These are phyloP conservation scores for Mucor ambiguus DNA, from an alignment of 371 early-diverging fungal genomes.

Conservation along the genomic window DNA sequence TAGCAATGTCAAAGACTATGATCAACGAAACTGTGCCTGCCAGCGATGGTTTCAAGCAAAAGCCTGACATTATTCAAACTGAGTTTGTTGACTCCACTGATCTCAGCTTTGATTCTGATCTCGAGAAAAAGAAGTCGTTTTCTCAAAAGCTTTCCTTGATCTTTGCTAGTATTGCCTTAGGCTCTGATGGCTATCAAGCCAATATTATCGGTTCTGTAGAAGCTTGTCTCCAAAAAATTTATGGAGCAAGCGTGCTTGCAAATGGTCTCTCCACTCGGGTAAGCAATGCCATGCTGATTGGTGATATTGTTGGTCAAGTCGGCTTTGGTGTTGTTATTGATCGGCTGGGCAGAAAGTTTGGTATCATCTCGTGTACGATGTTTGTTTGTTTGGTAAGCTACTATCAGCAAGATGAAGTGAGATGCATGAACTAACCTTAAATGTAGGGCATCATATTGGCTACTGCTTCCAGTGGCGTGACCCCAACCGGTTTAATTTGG, in stretches of 20 bases:
- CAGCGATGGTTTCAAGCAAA: background rate
- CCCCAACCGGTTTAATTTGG: constrained; percentile 53
- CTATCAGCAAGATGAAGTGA: background rate
- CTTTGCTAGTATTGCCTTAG: constrained; percentile 44
- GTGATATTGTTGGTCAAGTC: constrained; percentile 47
- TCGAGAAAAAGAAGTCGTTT: background rate
- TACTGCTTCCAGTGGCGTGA: constrained; percentile 36
- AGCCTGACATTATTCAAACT: background rate
- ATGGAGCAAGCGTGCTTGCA: constrained; percentile 35
- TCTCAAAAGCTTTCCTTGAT: constrained; percentile 18
- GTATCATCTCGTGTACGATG: constrained; percentile 35
- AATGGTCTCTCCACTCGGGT: constrained; percentile 32
- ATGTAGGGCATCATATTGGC: constrained; percentile 43
- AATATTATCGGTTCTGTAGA: constrained; percentile 46
- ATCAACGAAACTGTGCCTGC: background rate
- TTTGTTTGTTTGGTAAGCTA: constrained; percentile 34
- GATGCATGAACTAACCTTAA: background rate
- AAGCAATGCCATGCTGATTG: constrained; percentile 43
- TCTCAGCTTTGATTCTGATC: background rate
- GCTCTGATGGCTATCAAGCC: constrained; percentile 51
- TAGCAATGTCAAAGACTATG: background rate
- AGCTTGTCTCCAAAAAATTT: constrained; percentile 35
- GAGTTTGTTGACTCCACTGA: background rate
- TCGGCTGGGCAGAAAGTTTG: constrained; percentile 47
- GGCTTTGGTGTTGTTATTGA: constrained; percentile 42